Base-by-base conservation (phyloP, 2,329 filamentous ascomycete genomes). In the Apiospora malaysiana region DNA sequence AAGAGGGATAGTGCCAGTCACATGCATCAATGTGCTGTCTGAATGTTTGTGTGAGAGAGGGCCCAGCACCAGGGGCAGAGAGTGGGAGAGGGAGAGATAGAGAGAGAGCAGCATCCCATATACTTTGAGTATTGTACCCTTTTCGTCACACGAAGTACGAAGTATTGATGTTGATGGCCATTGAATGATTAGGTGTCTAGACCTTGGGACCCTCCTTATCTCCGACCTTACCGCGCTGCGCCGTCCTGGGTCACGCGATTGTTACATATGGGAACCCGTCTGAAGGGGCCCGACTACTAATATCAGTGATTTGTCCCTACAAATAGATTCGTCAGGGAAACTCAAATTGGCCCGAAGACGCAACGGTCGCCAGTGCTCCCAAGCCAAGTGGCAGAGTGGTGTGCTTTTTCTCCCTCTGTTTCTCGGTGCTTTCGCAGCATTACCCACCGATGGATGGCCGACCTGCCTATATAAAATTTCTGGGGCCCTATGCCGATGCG, bases 321-420 rank as follows among this genome's bases (percentile, higher is more conserved):
- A 51, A 59, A 59, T 27, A 59, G 51, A 40, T 63, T 63, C 56
- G 56, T 63, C 56, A 63, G 32, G 56, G 14, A 63, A 63, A 63
- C 56, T 63, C 56, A 12, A 63, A 63, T 63, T 40, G n/a, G 27
- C n/a, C 56, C 56, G 56, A 40, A 63, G 32, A 40, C 56, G 56
- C 56, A 63, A 40, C 49, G 14, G 25, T 32, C 25, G 25, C 25
- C 10, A 21, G 49, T 56, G 1, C 27, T 32, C 32, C 32, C 5
- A 21, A 25, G 18, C 21, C n/a, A n/a, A n/a, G n/a, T n/a, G n/a
- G n/a, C n/a, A n/a, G 14, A n/a, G 47, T 49, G 47, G n/a, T 49
- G 8, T 32, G 47, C n/a, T 25, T 14, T 14, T 25, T 25, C 47
- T 49, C 47, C 47, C 23, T 8, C n/a, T 46, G 4, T 16, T 14